Evolutionary conservation across 176 grass and related monocot species (phyloP).

Genomic region (Oryza punctata): DNA sequence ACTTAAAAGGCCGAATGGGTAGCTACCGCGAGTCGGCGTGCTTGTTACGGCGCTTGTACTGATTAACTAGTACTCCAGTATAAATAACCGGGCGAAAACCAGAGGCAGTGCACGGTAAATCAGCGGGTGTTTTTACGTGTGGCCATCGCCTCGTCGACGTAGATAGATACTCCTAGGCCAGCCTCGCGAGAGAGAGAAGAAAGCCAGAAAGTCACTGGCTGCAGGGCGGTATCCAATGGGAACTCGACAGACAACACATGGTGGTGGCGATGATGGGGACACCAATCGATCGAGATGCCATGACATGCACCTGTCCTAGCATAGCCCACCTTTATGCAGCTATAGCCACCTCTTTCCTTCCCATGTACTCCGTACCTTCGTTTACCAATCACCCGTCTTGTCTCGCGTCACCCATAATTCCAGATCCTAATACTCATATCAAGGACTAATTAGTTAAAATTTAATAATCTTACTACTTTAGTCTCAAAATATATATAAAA

Average conservation of each 20-base stretch:
- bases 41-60: no score
- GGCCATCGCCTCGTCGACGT: neutral
- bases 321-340: no score
- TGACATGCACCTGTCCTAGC: neutral
- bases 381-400: neutral
- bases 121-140: neutral
- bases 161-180: no score
- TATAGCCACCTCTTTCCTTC: neutral
- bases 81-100: neutral
- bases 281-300: neutral
- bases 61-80: no score
- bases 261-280: neutral
- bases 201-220: neutral
- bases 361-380: neutral
- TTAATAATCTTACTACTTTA: no score
- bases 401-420: neutral
- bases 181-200: neutral
- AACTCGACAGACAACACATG: slow-evolving; percentile 26
- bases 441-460: no score
- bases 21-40: no score
- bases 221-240: slow-evolving; percentile 10
- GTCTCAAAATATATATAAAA: no score
- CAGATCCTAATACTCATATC: no score
- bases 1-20: no score
- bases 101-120: neutral